Evolutionary conservation across 2,329 filamentous ascomycete genomes (phyloP), one percentile per base, ranked within the genome.

Genomic region (Alternaria dauci): DNA sequence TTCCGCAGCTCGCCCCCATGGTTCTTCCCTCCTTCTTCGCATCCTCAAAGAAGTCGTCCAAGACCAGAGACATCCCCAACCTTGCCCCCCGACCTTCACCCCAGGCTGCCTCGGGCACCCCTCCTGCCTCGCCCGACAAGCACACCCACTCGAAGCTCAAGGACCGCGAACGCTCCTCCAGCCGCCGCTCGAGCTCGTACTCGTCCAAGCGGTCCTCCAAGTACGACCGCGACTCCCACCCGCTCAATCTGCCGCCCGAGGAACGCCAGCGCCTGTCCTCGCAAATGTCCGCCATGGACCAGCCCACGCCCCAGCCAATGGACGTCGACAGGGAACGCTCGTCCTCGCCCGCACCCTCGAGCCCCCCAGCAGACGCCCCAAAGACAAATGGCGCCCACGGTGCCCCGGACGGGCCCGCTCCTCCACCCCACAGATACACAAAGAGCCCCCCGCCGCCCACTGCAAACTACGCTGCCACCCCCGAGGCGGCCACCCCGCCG

Each of bases 231-330:
- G 87, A 94, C 76, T 90, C 88, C 3, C 94, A 97, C 79, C 94
- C 94, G 39, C 86, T 97, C 53, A 97, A 97, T 75, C 87, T 96
- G 23, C 93, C 91, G 2, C 93, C 93, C 47, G 93, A 97, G 82
- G 90, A 97, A 85, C 87, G 93, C 73, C 91, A 91, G 78, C 88
- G 92, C 64, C 81, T 91, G 59, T 92, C 90, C 50, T 80, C 90
- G 47, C 85, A 85, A 69, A 84, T 93, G 64, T 89, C 89, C 66
- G 84, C 82, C 73, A 78, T 79, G 73, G 86, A 88, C 81, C 83
- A 84, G 60, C 69, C 74, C 60, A 72, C 74, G 14, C 73, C 86
- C 65, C 87, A 83, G 72, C 88, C 90, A 61, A 93, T 94, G 90
- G 91, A 95, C 69, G 82, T 93, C 69, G 92, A 95, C 79, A 84